A percentile compares a stretch with the other conserved stretches of the same genome.
Evolutionary conservation across 192 early-diverging fungal genomes (phyloP).

Genomic region (Gonapodya prolifera): DNA sequence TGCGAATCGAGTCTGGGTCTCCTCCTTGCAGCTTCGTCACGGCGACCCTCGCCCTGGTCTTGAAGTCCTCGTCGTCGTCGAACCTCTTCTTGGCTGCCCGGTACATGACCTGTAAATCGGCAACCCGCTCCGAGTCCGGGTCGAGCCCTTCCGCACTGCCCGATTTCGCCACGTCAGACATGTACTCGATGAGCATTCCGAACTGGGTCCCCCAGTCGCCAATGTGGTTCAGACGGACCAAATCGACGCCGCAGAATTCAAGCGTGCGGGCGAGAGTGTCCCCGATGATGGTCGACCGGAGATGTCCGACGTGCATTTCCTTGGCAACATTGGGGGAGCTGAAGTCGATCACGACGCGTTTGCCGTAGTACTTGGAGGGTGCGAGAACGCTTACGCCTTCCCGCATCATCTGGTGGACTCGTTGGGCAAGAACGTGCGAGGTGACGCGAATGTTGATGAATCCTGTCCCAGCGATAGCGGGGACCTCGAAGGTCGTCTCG

Average conservation of each 20-base stretch:
- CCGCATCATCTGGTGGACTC: not conserved
- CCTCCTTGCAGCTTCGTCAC: slow-evolving; percentile 12
- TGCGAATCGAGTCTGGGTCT: slow-evolving; percentile 58
- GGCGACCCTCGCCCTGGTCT: not conserved
- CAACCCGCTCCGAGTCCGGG: slow-evolving; percentile 59
- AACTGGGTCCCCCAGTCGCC: slow-evolving; percentile 99
- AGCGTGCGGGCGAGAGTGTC: slow-evolving; percentile 75
- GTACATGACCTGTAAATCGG: slow-evolving; percentile 34
- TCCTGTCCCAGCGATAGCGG: not conserved
- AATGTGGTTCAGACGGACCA: slow-evolving; percentile 86
- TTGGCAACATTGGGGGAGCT: slow-evolving; percentile 97
- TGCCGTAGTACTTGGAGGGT: slow-evolving; percentile 22
- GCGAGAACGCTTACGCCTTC: not conserved
- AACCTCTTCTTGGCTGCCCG: slow-evolving; percentile 1
- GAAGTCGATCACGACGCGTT: slow-evolving; percentile 82
- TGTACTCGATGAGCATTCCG: slow-evolving; percentile 35
- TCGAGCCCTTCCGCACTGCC: slow-evolving; percentile 67
- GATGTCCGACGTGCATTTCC: slow-evolving; percentile 94
- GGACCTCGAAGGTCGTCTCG: not conserved
- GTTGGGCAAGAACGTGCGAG: not conserved
- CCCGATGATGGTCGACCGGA: slow-evolving; percentile 96
- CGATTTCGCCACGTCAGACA: slow-evolving; percentile 64
- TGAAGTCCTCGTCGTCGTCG: slow-evolving; percentile 5
- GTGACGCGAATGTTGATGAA: not conserved
- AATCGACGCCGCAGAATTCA: slow-evolving; percentile 77